Conservation (phyloP, 768 basidiomycete species). For the Rhodotorula diobovata region DNA sequence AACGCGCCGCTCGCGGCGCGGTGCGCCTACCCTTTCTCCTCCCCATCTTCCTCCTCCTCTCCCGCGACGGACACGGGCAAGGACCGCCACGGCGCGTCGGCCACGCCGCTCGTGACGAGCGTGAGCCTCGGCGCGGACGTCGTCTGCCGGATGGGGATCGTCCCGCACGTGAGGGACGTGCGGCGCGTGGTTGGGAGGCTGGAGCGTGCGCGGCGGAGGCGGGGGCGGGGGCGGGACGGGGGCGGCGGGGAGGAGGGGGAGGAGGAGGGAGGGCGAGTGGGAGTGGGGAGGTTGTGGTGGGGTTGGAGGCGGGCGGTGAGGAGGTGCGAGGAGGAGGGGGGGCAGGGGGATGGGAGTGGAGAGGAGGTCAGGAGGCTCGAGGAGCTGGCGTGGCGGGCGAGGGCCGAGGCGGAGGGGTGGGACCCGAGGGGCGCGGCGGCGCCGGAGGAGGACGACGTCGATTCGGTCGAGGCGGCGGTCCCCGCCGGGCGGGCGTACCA, state of each 20-base stretch:
- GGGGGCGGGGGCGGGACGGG: too few species aligned
- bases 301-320: too few species aligned
- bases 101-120: constrained; percentile 27
- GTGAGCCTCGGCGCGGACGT: constrained; percentile 26
- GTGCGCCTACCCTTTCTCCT: background rate
- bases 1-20: constrained; percentile 18
- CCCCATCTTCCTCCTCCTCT: background rate
- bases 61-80: too few species aligned
- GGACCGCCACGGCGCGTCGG: too few species aligned
- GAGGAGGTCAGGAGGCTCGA: constrained; percentile 4
- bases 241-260: too few species aligned
- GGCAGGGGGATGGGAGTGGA: background rate
- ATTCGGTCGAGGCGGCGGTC: constrained; percentile 5
- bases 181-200: constrained; percentile 29
- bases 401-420: constrained; percentile 13
- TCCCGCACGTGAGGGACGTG: constrained; percentile 25
- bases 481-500: constrained; percentile 28
- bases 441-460: background rate
- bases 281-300: background rate
- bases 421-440: background rate
- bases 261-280: constrained; percentile 18
- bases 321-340: constrained; percentile 19
- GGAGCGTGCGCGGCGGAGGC: background rate
- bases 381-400: constrained; percentile 17
- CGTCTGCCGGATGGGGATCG: constrained; percentile 27